These are phyloP conservation scores for Pseudogymnoascus sp. DNA, from an alignment of 2,329 filamentous ascomycete genomes.

Conservation along the genomic window DNA sequence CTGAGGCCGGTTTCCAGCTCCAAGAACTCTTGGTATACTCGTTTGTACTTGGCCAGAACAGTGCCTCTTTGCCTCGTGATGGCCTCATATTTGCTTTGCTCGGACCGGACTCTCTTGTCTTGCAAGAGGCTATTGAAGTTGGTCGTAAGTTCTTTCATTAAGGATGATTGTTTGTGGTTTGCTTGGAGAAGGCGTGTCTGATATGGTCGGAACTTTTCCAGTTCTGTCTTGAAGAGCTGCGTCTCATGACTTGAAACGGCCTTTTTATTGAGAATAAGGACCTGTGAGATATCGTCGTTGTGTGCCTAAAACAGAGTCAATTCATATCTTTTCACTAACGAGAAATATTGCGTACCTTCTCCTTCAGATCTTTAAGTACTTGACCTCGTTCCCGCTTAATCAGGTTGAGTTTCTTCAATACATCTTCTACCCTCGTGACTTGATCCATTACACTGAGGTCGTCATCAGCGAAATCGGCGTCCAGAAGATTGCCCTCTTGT, in stretches of 20 bases:
- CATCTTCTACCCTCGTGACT: slow-evolving; percentile 79
- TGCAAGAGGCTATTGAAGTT: slow-evolving; percentile 83
- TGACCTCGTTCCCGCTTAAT: slow-evolving; percentile 88
- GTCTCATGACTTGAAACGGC: slow-evolving; percentile 85
- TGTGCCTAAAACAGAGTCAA: slow-evolving; percentile 56
- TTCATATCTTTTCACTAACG: background rate
- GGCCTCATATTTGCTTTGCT: slow-evolving; percentile 90
- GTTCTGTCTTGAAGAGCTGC: slow-evolving; percentile 86
- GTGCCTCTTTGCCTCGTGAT: slow-evolving; percentile 75
- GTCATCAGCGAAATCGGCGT: slow-evolving; percentile 81
- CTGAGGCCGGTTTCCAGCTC: slow-evolving; percentile 80
- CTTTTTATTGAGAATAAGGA: slow-evolving; percentile 96
- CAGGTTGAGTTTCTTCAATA: slow-evolving; percentile 82
- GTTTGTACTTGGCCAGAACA: slow-evolving; percentile 81
- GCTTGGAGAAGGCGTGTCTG: slow-evolving; percentile 87
- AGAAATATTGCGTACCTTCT: slow-evolving; percentile 60
- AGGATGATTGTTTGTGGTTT: slow-evolving; percentile 85
- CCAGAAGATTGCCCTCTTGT: slow-evolving; percentile 72
- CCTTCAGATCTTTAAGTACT: slow-evolving; percentile 92
- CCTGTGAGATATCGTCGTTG: slow-evolving; percentile 94
- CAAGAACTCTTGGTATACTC: slow-evolving; percentile 85
- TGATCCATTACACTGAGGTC: slow-evolving; percentile 79
- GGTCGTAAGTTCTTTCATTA: slow-evolving; percentile 90
- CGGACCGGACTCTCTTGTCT: slow-evolving; percentile 85
- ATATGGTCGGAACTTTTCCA: slow-evolving; percentile 94